A percentile compares a stretch with the other conserved stretches of the same genome.
Conservation (phyloP, 305 asterid species). For the Solanum hybrid region DNA sequence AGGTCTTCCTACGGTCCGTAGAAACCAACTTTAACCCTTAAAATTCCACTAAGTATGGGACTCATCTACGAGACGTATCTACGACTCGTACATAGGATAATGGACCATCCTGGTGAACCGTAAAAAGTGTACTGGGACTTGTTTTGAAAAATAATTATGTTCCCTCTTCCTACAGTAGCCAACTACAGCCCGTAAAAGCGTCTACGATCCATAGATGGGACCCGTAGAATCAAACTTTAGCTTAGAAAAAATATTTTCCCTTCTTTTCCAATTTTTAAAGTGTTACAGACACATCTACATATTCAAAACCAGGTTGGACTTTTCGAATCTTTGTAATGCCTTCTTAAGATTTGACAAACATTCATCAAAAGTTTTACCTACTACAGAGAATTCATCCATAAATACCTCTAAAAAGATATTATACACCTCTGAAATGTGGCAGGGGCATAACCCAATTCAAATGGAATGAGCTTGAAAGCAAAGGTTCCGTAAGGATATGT, state of each 20-base stretch:
- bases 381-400: neutral
- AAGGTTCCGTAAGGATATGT: neutral
- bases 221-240: too few species aligned
- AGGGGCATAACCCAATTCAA: neutral
- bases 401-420: neutral
- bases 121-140: too few species aligned
- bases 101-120: too few species aligned
- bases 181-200: fast-evolving
- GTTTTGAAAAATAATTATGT: neutral
- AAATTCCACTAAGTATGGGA: neutral
- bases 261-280: neutral
- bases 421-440: neutral
- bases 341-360: neutral
- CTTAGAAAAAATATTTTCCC: neutral
- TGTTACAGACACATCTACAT: neutral
- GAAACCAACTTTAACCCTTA: neutral
- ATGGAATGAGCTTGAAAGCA: neutral
- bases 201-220: too few species aligned
- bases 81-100: neutral
- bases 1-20: neutral
- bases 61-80: neutral
- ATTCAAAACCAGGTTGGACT: neutral
- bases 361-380: neutral
- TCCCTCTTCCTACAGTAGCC: too few species aligned
- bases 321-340: neutral